Base-by-base conservation (phyloP, 495 filamentous ascomycete species). In the Xylaria castorea region DNA sequence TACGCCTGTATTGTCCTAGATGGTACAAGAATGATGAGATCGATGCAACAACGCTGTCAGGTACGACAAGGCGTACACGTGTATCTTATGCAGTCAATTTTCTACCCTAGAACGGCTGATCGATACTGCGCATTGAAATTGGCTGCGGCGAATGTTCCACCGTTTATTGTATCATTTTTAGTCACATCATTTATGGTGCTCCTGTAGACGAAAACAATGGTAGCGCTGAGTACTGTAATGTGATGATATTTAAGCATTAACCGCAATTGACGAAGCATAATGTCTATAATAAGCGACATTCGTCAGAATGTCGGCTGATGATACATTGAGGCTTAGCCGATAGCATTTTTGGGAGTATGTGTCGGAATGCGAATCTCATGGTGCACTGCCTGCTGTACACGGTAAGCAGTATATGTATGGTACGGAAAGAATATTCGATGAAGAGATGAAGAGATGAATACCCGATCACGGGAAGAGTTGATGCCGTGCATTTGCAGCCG, bases 1-100 rank as follows among this genome's bases (percentile, higher is more conserved):
- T 18, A 50, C n/a, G 1, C 34, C 51, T 7, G 40, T 22, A 30
- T 7, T 22, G 22, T 32, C 61, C 18, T 7, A 25, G 67, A 70
- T 70, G 67, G 55, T 50, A 55, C 67, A 62, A 70, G 67, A 70
- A 62, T 70, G 53, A 48, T 70, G 67, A 70, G 67, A 70, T 70
- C 53, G 66, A 60, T 68, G 66, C 66, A 68, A 68, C 66, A 68
- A 65, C 2, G 32, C 38, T 46, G 53, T 70, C 67, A 70, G 67
- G 67, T 62, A 70, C 67, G 34, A 62, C 67, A 38, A 57, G 44
- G n/a, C 16, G 25, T 30, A 46, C 66, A 55, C 32, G 48, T 40
- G n/a, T 68, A 32, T 50, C 27, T 22, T 14, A 8, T 66, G 32
- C 12, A 12, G 14, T 27, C 7, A 53, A 25, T 25, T 53, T 53